Evolutionary conservation across 2,329 filamentous ascomycete species (phyloP).

Genomic region (Stachybotrys echinatus): DNA sequence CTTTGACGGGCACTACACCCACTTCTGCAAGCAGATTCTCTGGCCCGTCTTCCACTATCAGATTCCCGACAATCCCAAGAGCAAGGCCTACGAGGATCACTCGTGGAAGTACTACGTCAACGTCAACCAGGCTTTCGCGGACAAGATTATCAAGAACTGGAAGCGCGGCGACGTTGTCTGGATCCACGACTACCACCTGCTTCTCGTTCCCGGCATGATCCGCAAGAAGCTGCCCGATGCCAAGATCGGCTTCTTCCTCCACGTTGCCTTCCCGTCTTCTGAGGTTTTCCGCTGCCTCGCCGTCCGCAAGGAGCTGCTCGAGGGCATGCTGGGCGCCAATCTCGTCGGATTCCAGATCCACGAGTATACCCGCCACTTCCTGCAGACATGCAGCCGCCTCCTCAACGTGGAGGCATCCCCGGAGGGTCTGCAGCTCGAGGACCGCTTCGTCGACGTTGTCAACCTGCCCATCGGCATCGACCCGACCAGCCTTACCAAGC

Average conservation of each 20-base stretch:
- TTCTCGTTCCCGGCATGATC: conserved; percentile 84
- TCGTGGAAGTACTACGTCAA: conserved; percentile 94
- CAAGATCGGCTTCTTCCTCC: conserved; percentile 93
- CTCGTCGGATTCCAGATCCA: conserved; percentile 89
- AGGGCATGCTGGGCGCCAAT: conserved; percentile 90
- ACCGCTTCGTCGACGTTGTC: conserved; percentile 86
- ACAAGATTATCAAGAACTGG: conserved; percentile 86
- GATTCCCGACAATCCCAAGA: conserved; percentile 95
- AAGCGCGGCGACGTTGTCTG: conserved; percentile 90
- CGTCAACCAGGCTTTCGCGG: conserved; percentile 88
- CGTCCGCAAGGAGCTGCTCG: conserved; percentile 77
- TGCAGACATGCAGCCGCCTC: conserved; percentile 90
- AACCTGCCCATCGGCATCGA: conserved; percentile 89
- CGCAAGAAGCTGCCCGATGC: conserved; percentile 87
- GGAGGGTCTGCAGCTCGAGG: conserved; percentile 84
- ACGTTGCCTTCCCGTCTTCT: conserved; percentile 92
- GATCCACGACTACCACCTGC: conserved; percentile 92
- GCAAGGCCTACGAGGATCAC: conserved; percentile 96
- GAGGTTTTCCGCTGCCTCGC: conserved; percentile 93
- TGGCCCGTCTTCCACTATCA: conserved; percentile 99
- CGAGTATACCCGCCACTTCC: conserved; percentile 89
- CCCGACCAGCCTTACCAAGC: conserved; percentile 65
- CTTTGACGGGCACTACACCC: conserved; percentile 88
- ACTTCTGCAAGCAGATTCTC: conserved; percentile 96
- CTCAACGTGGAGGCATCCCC: conserved; percentile 85